Base-by-base conservation (phyloP, 1,284 basidiomycete species). In the Microstroma glucosiphilum region DNA sequence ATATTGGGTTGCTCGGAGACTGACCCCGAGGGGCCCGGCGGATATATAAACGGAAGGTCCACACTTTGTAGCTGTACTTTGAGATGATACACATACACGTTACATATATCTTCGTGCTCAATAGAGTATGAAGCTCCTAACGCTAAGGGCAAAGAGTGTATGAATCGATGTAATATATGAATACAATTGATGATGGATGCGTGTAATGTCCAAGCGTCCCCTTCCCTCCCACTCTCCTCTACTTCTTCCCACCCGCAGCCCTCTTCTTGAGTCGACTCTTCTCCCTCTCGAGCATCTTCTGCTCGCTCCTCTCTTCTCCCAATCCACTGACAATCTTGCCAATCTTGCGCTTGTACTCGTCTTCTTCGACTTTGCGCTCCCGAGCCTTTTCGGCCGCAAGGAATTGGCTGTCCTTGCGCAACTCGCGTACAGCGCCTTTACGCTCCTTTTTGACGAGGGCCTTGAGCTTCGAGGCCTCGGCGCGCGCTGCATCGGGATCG, bases 361-460 rank as follows among this genome's bases (percentile, higher is more conserved):
- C 82, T 76, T 96, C 93, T 77, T 85, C 83, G 81, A 91, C 89
- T 77, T 88, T 87, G 81, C 87, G 86, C 72, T 90, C 88, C 75
- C 91, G 86, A 75, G 92, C 91, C 40, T 68, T 61, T 23, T 70
- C 69, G 56, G 84, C 84, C 11, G 96, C 92, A 80, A 98, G 83
- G 85, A 97, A 98, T 66, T 86, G 85, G 66, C 91, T 88, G 80
- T 99, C 96, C 83, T 96, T 96, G 66, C 96, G 87, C 62, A 99
- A 83, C 78, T 99, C 96, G 60, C 94, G 85, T 65, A 99, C 92
- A 1, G 96, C 96, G 40, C 96, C 93, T 83, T 97, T 98, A 78
- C 86, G 85, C 82, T 98, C 96, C 82, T 97, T 89, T 82, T 96
- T 96, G 83, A 92, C 88, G 79, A 94, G 86, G 42, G 87, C 85